Base-by-base conservation (phyloP, 2,329 filamentous ascomycete species). In the Fusarium devonianum region DNA sequence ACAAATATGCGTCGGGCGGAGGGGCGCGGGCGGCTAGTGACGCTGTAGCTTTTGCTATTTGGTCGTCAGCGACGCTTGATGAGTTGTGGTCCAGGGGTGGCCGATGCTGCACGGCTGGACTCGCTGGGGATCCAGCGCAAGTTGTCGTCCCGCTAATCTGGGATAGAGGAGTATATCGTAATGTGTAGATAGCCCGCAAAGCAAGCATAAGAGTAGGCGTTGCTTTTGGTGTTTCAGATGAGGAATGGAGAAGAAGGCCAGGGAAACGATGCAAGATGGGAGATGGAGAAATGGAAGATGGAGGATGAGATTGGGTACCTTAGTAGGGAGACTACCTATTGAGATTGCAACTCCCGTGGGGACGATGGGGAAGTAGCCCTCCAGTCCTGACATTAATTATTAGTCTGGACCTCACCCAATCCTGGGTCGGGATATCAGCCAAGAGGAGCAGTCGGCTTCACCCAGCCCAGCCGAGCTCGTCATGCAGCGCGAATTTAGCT, bases 371-470 rank as follows among this genome's bases (percentile, higher is more conserved):
- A 34, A 59, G 26, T 36, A 37, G 55, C 33, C 36, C 51, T 46
- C 38, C 45, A 47, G n/a, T 44, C 49, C 28, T 51, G 28, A 32
- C 39, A 43, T 58, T 58, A 46, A 50, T 58, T n/a, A n/a, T n/a
- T 57, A 33, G 16, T 9, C 42, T 37, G 51, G 32, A 32, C 49
- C 40, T 58, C 56, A 33, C 50, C n/a, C 55, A 59, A 58, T 59
- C 55, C 44, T 43, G 29, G 36, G 30, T 28, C 22, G 40, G 50
- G 40, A 52, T 40, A 21, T 42, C 37, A 46, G 43, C 43, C 43
- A 41, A 47, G 35, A 19, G 16, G 30, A 19, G 14, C 23, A 52
- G 32, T 42, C 37, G 40, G 23, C 29, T 30, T 11, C 9, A 25
- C 9, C 12, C 21, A 39, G 50, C 34, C 17, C 43, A 40, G 48